Conservation (phyloP, 768 basidiomycete genomes). For the Agaricus sinodeliciosus region DNA sequence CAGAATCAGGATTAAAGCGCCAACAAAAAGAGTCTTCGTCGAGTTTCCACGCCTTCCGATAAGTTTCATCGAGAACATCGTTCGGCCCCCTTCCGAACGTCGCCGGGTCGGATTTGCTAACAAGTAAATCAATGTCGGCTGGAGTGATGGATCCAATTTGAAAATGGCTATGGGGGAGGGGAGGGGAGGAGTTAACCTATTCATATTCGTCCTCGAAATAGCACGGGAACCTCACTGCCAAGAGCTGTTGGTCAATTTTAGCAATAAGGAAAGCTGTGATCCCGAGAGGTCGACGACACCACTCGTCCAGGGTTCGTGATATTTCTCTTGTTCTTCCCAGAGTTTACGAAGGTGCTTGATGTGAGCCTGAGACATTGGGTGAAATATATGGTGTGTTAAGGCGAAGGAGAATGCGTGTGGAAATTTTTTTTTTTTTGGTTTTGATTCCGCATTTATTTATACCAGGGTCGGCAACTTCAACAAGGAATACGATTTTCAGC, state of each 20-base stretch:
- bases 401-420: no score
- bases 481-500: no score
- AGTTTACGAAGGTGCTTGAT: background rate
- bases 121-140: slow-evolving; percentile 8
- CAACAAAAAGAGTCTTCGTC: slow-evolving; percentile 15
- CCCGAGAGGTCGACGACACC: background rate
- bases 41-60: slow-evolving; percentile 21
- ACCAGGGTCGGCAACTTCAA: no score
- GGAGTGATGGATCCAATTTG: background rate
- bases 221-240: background rate
- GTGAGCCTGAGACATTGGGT: background rate
- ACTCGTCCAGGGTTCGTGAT: slow-evolving; percentile 1
- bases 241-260: background rate
- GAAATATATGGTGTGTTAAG: no score
- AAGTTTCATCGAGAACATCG: slow-evolving; percentile 21
- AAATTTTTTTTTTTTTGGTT: no score
- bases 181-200: no score
- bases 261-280: background rate
- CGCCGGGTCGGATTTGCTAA: slow-evolving; percentile 17
- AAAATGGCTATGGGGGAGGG: background rate
- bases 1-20: slow-evolving; percentile 15
- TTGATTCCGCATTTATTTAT: no score
- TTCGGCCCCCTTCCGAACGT: slow-evolving; percentile 19
- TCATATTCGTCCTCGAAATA: background rate
- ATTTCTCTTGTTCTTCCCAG: background rate